Percentiles rank a stretch among this genome's conserved stretches.
Conservation (phyloP, 371 early-diverging fungal genomes). For the Mortierella sp. region DNA sequence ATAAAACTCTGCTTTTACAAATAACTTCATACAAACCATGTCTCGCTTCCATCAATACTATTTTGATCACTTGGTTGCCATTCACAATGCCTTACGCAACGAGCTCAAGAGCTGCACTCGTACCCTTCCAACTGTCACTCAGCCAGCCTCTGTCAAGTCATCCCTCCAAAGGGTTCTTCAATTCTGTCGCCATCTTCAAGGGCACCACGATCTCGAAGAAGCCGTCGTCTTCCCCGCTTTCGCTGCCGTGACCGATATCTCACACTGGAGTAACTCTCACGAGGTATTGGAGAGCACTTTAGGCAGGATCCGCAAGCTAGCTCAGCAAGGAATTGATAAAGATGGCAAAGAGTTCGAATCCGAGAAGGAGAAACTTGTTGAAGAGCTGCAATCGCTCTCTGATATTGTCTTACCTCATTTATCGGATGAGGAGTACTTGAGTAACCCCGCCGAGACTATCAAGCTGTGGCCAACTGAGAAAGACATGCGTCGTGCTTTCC, state of each 20-base stretch:
- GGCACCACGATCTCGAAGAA: slow-evolving; percentile 55
- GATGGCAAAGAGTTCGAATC: slow-evolving; percentile 26
- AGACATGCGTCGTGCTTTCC: slow-evolving; percentile 49
- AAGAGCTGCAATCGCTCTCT: slow-evolving; percentile 40
- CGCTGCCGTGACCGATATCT: slow-evolving; percentile 43
- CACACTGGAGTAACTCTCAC: slow-evolving; percentile 52
- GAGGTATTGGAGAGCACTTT: slow-evolving; percentile 33
- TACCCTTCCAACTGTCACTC: slow-evolving; percentile 30
- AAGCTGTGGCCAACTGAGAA: slow-evolving; percentile 54
- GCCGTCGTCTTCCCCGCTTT: slow-evolving; percentile 48
- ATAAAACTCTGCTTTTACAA: background rate
- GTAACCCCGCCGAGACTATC: slow-evolving; percentile 37
- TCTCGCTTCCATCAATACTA: slow-evolving; percentile 42
- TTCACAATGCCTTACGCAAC: slow-evolving; percentile 45
- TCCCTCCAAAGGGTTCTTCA: slow-evolving; percentile 26
- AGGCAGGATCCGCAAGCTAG: slow-evolving; percentile 35
- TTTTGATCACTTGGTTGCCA: slow-evolving; percentile 44
- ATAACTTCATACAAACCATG: slow-evolving; percentile 13
- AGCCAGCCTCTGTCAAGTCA: slow-evolving; percentile 30
- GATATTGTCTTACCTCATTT: slow-evolving; percentile 55
- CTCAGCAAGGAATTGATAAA: slow-evolving; percentile 42
- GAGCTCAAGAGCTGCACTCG: slow-evolving; percentile 37
- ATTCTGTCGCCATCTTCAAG: slow-evolving; percentile 49
- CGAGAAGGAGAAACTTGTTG: slow-evolving; percentile 27
- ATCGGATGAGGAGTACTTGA: slow-evolving; percentile 46